phyloP scores from a whole-genome alignment of 1,139 yeast species.

The Yamadazyma membranifaciens region DNA sequence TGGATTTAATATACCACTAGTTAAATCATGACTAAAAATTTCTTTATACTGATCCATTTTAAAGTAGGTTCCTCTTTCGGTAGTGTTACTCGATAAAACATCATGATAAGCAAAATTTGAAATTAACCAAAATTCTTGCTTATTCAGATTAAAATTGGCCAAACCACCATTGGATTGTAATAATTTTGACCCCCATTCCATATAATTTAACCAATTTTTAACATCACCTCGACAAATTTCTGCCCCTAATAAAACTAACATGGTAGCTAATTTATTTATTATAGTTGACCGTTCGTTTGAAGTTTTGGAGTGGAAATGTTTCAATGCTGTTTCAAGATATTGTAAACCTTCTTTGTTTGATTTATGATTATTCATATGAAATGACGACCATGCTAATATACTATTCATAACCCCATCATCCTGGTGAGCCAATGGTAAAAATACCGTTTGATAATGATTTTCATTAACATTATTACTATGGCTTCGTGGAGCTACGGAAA shows the following conservation, averaged over 20 bases:
- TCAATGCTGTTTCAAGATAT: conserved; percentile 47
- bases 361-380: conserved; percentile 49
- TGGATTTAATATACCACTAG: conserved; percentile 56
- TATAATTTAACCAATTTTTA: conserved; percentile 61
- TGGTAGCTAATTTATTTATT: conserved; percentile 57
- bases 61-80: conserved; percentile 58
- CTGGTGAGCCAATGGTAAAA: conserved; percentile 71
- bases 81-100: conserved; percentile 59
- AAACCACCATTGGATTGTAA: conserved; percentile 60
- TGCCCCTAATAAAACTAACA: conserved; percentile 66
- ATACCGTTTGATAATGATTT: conserved; percentile 70
- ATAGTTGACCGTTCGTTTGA: conserved; percentile 18
- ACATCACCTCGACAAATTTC: conserved; percentile 79
- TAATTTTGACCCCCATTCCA: conserved; percentile 61
- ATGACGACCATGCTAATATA: conserved; percentile 77
- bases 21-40: conserved; percentile 41
- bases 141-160: conserved; percentile 50
- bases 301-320: conserved; percentile 32
- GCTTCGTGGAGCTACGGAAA: conserved; percentile 60
- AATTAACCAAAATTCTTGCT: conserved; percentile 68
- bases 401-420: conserved; percentile 69
- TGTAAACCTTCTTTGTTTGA: conserved; percentile 44
- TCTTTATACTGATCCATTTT: conserved; percentile 55
- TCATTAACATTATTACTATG: conserved; percentile 44
- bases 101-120: conserved; percentile 86